Evolutionary conservation across 371 early-diverging fungal genomes (phyloP).

Genomic region (Mucor racemosus): DNA sequence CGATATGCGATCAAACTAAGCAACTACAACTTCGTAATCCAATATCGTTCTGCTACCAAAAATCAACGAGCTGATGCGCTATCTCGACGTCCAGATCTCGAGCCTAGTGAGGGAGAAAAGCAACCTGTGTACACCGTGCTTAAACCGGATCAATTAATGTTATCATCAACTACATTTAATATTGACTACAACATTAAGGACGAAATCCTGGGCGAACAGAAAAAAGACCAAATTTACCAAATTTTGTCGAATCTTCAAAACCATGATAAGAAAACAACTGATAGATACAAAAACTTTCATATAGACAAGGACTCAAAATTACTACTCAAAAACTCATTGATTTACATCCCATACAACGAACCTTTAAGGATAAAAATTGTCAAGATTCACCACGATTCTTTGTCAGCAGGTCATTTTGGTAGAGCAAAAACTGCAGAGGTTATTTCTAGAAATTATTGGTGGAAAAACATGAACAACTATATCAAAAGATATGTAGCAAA

Average conservation of each 20-base stretch:
- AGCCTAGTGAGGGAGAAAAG: conserved; percentile 4
- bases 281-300: background rate
- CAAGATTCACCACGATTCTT: conserved; percentile 36
- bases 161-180: background rate
- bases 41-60: conserved; percentile 41
- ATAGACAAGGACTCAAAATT: conserved; percentile 15
- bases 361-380: too few species aligned
- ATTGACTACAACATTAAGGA: background rate
- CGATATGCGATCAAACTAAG: conserved; percentile 37
- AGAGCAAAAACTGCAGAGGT: conserved; percentile 44
- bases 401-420: conserved; percentile 54
- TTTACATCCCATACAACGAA: too few species aligned
- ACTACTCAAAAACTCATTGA: conserved; percentile 20
- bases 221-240: background rate
- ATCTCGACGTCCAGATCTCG: conserved; percentile 26
- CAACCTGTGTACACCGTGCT: background rate
- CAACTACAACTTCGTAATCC: conserved; percentile 40
- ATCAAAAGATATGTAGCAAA: conserved; percentile 39
- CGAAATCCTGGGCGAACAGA: background rate
- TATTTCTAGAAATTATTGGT: conserved; percentile 39
- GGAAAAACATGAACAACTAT: conserved; percentile 46
- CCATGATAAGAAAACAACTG: background rate
- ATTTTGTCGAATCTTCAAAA: background rate
- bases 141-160: background rate
- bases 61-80: conserved; percentile 54